Evolutionary conservation across 257 asterid species (phyloP), one percentile per base, ranked within the genome.

Genomic region (Gentiana dahurica): DNA sequence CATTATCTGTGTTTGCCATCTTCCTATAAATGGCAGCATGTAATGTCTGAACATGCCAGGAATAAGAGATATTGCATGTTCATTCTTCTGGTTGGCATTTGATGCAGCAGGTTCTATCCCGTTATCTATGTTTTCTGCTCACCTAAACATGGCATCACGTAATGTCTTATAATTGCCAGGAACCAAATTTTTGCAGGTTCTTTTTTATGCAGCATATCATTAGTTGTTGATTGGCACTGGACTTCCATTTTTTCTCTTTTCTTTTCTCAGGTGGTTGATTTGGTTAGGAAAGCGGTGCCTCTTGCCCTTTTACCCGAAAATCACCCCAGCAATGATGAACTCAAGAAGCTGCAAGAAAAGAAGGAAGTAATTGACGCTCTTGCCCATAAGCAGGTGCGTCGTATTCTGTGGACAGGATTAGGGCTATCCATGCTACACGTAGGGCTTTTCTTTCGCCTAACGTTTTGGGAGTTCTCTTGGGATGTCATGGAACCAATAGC

Each of bases 381-480:
- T 58, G 97, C 97, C 4, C 95, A 80, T 69, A 86, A 73, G 77
- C 95, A 86, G 70, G 95, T 90, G 12, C 88, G 94, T 7, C 83
- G 95, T 53, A 79, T 90, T 49, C 52, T 90, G 51, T 90, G 90
- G 93, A 75, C 66, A 1, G 95, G 97, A 13, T 68, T 90, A 67
- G 95, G 85, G 11, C 57, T 78, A 50, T 58, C 85, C 11, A 68
- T 90, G 56, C 60, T 68, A 8, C 91, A 84, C 45, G 92, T 86
- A 0, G 90, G 95, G 4, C 85, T 89, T 54, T 90, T 90, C 86
- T 90, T 90, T 51, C 95, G 97, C 46, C 82, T 90, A 3, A 90
- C 97, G 0, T 90, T 80, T 70, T 90, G 97, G 97, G 97, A 90
- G 64, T 90, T 86, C 64, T 86, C 96, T 55, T 90, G 97, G 97